Base-by-base conservation (phyloP, 495 filamentous ascomycete genomes). In the Hypoxylon perforatum region DNA sequence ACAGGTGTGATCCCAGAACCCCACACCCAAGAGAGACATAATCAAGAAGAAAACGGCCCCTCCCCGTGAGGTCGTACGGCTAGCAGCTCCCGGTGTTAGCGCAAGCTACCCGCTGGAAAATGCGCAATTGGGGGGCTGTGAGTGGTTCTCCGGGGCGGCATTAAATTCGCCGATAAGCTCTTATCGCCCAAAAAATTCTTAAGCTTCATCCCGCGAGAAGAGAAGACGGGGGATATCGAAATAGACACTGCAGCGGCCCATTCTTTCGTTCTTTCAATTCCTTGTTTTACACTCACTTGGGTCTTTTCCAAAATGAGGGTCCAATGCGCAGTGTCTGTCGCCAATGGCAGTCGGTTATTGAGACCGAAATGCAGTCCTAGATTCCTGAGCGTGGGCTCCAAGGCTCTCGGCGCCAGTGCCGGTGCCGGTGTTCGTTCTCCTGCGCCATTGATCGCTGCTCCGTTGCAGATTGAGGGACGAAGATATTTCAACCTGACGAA, bases 321-420 rank as follows among this genome's bases (percentile, higher is more conserved):
- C 23, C 76, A 79, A 67, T 69, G 80, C 72, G 75, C 75, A 28
- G 76, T 71, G 63, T 74, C 76, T 71, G 75, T 77, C 66, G 69
- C 81, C 60, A 77, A 75, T 52, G 76, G 74, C 73, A 70, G 76
- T 55, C 70, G 77, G 28, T 72, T 75, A 50, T 57, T 75, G 35
- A 63, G 69, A 22, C 62, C 73, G 12, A 71, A 73, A 47, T 72
- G 69, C 19, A 77, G 74, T 33, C 69, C 57, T 21, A 73, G 77
- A 5, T 73, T 66, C 50, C 73, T 78, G 35, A 71, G 74, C 42
- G 46, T 65, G 23, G 69, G 57, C 55, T 65, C 71, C 6, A 68
- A 54, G 14, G 47, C 45, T 48, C 57, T 62, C 0, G 57, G 63
- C 6, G 25, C 25, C 7, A 28, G 25, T 28, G 36, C 64, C 0